Evolutionary conservation across 371 early-diverging fungal genomes (phyloP).

Genomic region (Mucor sp.): DNA sequence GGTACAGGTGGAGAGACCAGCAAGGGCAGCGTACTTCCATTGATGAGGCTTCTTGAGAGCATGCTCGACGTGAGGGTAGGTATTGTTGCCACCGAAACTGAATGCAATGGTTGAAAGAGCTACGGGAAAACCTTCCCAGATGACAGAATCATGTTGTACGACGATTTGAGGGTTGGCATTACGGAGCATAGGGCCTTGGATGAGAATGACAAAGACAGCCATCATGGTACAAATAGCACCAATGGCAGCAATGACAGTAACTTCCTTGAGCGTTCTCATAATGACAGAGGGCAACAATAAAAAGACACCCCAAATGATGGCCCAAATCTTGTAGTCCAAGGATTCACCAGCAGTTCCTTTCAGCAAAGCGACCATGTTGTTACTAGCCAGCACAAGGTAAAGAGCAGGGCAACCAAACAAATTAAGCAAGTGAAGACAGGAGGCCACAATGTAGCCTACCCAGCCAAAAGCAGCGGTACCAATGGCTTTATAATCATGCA

Average conservation of each 20-base stretch:
- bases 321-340: slow-evolving; percentile 50
- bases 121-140: slow-evolving; percentile 50
- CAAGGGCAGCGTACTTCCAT: slow-evolving; percentile 74
- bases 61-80: slow-evolving; percentile 76
- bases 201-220: slow-evolving; percentile 47
- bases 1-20: slow-evolving; percentile 73
- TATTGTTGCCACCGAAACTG: slow-evolving; percentile 46
- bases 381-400: slow-evolving; percentile 76
- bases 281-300: slow-evolving; percentile 74
- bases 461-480: slow-evolving; percentile 68
- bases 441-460: slow-evolving; percentile 59
- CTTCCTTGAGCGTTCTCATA: slow-evolving; percentile 78
- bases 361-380: slow-evolving; percentile 60
- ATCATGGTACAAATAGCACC: slow-evolving; percentile 56
- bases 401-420: slow-evolving; percentile 75
- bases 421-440: slow-evolving; percentile 69
- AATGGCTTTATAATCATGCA: slow-evolving; percentile 62
- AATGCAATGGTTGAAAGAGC: slow-evolving; percentile 58
- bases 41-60: slow-evolving; percentile 79
- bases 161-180: slow-evolving; percentile 16
- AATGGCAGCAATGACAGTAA: slow-evolving; percentile 58
- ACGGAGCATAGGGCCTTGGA: slow-evolving; percentile 38
- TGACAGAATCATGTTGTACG: slow-evolving; percentile 35
- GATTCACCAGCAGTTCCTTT: slow-evolving; percentile 32
- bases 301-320: slow-evolving; percentile 61